Conservation (phyloP, 805 yeast species). For the Priceomyces castillae region DNA sequence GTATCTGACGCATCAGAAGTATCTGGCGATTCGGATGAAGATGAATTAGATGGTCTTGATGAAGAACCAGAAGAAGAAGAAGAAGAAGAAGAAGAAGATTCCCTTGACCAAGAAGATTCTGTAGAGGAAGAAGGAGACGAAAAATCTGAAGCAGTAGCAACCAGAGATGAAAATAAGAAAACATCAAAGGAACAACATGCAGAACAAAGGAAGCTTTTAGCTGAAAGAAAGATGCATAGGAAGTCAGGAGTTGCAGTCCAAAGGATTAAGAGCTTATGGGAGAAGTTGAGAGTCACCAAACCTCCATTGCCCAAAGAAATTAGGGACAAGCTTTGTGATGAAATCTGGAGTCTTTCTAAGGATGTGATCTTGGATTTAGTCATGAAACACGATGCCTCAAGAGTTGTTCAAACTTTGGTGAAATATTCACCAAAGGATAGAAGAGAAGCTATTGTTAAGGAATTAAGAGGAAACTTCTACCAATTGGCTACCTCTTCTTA, state of each 20-base stretch:
- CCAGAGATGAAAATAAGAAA: slow-evolving; percentile 43
- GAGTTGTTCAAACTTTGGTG: slow-evolving; percentile 91
- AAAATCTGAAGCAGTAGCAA: slow-evolving; percentile 13
- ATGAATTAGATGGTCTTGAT: slow-evolving; percentile 19
- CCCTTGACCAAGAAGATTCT: slow-evolving; percentile 18
- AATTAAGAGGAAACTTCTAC: slow-evolving; percentile 74
- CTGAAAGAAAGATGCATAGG: slow-evolving; percentile 83
- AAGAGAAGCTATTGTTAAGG: slow-evolving; percentile 63
- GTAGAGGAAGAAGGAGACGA: slow-evolving; percentile 19
- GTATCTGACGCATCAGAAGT: slow-evolving; percentile 10
- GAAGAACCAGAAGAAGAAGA: slow-evolving; percentile 15
- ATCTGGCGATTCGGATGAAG: slow-evolving; percentile 21
- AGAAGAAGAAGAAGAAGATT: slow-evolving; percentile 21
- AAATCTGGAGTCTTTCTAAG: slow-evolving; percentile 80
- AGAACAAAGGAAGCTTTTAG: slow-evolving; percentile 73
- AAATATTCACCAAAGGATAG: slow-evolving; percentile 80
- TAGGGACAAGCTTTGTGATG: slow-evolving; percentile 74
- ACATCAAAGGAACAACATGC: slow-evolving; percentile 68
- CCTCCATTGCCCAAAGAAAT: slow-evolving; percentile 76
- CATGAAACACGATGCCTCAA: slow-evolving; percentile 91
- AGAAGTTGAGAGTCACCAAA: slow-evolving; percentile 77
- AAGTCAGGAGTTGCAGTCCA: slow-evolving; percentile 86
- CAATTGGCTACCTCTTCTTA: slow-evolving; percentile 87
- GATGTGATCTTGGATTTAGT: slow-evolving; percentile 81
- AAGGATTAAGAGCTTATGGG: slow-evolving; percentile 86